These are phyloP conservation scores for Coniochaeta prunicola DNA, from an alignment of 2,329 filamentous ascomycete genomes.

Conservation along the genomic window DNA sequence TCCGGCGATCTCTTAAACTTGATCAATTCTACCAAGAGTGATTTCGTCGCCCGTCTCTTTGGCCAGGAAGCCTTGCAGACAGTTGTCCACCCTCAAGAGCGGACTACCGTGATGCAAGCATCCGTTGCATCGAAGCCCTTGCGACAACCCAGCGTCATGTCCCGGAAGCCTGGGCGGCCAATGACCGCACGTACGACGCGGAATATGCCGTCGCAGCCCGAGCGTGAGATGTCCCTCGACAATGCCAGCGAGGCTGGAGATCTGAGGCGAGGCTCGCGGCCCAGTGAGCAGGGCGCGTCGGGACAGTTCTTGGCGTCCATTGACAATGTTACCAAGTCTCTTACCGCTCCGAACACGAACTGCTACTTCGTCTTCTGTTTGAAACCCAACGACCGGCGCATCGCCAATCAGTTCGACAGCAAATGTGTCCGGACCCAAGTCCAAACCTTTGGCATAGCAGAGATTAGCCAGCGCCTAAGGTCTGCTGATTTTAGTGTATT, in stretches of 20 bases:
- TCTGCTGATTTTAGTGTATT: slow-evolving; percentile 96
- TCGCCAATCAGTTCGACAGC: slow-evolving; percentile 98
- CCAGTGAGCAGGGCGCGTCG: slow-evolving; percentile 73
- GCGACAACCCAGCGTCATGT: slow-evolving; percentile 87
- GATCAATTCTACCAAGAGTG: slow-evolving; percentile 78
- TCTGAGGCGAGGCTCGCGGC: slow-evolving; percentile 30
- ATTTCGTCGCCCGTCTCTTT: slow-evolving; percentile 84
- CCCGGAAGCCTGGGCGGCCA: slow-evolving; percentile 56
- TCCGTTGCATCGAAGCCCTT: slow-evolving; percentile 94
- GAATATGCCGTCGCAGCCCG: slow-evolving; percentile 13
- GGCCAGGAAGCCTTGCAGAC: slow-evolving; percentile 94
- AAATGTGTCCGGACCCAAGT: slow-evolving; percentile 94
- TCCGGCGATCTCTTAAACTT: slow-evolving; percentile 94
- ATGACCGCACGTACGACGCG: slow-evolving; percentile 22
- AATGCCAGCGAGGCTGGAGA: slow-evolving; percentile 41
- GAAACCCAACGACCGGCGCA: slow-evolving; percentile 93
- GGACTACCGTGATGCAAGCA: slow-evolving; percentile 86
- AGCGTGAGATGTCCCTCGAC: slow-evolving; percentile 34
- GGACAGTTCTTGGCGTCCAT: slow-evolving; percentile 86
- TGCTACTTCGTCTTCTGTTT: slow-evolving; percentile 95
- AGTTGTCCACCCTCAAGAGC: slow-evolving; percentile 87
- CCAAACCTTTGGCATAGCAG: slow-evolving; percentile 91
- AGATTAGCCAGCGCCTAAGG: slow-evolving; percentile 88
- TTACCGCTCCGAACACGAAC: slow-evolving; percentile 78
- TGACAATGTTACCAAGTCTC: slow-evolving; percentile 82